Conservation (phyloP, 306 rosid species). For the Prinsepia uniflora region DNA sequence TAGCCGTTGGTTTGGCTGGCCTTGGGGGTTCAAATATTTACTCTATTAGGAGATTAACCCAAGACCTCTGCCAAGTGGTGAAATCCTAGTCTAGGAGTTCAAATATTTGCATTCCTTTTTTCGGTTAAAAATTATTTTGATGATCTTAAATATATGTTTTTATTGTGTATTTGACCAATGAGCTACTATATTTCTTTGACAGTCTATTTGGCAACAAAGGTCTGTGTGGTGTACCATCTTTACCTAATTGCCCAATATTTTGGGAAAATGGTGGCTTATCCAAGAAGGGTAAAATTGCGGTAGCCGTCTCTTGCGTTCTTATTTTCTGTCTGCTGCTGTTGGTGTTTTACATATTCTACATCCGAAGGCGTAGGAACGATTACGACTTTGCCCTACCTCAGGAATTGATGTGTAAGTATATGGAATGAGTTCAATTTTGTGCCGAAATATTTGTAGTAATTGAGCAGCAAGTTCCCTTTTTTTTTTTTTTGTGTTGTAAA, state of each 20-base stretch:
- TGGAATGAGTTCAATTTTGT: slow-evolving; percentile 7
- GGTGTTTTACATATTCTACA: slow-evolving; percentile 53
- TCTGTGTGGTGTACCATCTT: slow-evolving; percentile 75
- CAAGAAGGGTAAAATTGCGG: slow-evolving; percentile 66
- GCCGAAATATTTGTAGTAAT: not conserved
- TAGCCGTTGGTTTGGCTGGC: not conserved
- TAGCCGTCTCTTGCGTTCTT: slow-evolving; percentile 54
- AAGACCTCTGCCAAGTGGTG: not conserved
- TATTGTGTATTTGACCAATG: not conserved
- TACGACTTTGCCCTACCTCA: slow-evolving; percentile 90
- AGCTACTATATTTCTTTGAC: slow-evolving; percentile 17
- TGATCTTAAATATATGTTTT: not conserved
- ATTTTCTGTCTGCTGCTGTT: slow-evolving; percentile 53
- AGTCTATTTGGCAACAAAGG: slow-evolving; percentile 84
- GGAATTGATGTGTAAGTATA: slow-evolving; percentile 81
- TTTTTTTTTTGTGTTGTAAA: too few relatives aligned
- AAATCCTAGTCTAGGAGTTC: not conserved
- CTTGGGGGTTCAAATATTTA: not conserved
- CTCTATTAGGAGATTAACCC: not conserved
- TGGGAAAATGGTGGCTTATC: slow-evolving; percentile 85
- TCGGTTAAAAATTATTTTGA: not conserved
- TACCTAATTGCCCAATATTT: slow-evolving; percentile 72
- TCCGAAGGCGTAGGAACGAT: slow-evolving; percentile 74
- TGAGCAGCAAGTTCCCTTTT: too few relatives aligned
- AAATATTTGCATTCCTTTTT: not conserved